phyloP scores from a whole-genome alignment of 2,329 filamentous ascomycete genomes.

The Shiraia bambusicola region DNA sequence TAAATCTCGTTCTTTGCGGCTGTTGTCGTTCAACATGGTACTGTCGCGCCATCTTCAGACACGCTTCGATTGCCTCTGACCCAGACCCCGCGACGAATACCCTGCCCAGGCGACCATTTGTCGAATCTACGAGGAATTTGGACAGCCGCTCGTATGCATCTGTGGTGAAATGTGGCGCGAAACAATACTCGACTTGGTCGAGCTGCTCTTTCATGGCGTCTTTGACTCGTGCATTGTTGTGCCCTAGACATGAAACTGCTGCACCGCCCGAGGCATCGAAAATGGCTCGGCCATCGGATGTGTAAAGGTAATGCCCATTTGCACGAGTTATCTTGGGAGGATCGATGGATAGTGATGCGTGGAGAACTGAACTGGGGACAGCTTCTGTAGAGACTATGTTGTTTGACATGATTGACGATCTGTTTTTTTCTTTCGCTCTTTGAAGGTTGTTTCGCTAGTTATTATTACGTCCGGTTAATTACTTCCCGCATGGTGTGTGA shows the following conservation, averaged over 20 bases:
- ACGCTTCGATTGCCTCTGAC: constrained; percentile 67
- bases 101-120: constrained; percentile 54
- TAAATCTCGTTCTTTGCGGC: constrained; percentile 59
- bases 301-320: constrained; percentile 52
- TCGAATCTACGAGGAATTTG: constrained; percentile 51
- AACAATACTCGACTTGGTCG: constrained; percentile 57
- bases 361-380: constrained; percentile 4
- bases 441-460: too few species aligned
- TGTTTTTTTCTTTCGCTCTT: too few species aligned
- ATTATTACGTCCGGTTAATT: too few species aligned
- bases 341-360: constrained; percentile 5
- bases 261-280: constrained; percentile 75
- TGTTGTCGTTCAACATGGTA: constrained; percentile 62
- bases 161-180: constrained; percentile 60
- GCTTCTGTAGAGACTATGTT: constrained; percentile 4
- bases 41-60: constrained; percentile 66
- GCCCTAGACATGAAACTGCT: constrained; percentile 71
- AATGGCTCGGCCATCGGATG: constrained; percentile 56
- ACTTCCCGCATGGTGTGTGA: too few species aligned
- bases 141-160: constrained; percentile 56
- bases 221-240: constrained; percentile 63
- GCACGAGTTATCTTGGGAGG: constrained; percentile 42
- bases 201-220: constrained; percentile 62
- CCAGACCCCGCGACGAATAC: constrained; percentile 60
- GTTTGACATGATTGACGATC: background rate